phyloP scores from a whole-genome alignment of 129 eudicot genomes.

The Helichrysum umbraculigerum region DNA sequence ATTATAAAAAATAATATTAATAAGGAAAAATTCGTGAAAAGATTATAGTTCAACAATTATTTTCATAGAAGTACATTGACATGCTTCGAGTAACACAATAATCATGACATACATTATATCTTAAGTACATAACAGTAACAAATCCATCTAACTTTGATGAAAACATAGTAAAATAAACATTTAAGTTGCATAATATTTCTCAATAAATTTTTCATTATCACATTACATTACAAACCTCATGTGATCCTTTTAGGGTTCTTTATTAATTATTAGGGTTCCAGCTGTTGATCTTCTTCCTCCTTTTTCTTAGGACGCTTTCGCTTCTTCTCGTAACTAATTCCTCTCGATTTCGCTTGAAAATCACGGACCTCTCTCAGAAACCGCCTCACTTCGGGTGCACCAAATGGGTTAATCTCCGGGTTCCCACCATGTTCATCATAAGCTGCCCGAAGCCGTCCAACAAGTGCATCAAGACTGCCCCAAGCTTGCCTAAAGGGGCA shows the following conservation, averaged over 20 bases:
- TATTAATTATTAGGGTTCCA: slow-evolving; percentile 17
- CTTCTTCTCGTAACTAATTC: slow-evolving; percentile 47
- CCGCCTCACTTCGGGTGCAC: slow-evolving; percentile 40
- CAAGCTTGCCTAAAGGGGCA: slow-evolving; percentile 46
- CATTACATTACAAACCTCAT: background rate
- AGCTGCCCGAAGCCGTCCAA: slow-evolving; percentile 47
- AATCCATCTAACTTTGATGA: background rate
- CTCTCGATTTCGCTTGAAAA: slow-evolving; percentile 42
- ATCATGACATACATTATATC: background rate
- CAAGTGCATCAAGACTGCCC: slow-evolving; percentile 47
- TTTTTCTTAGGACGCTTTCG: slow-evolving; percentile 36
- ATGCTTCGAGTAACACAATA: too few species aligned
- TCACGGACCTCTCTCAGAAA: slow-evolving; percentile 46
- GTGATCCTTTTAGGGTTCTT: slow-evolving; percentile 15
- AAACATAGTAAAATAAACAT: background rate
- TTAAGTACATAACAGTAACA: background rate
- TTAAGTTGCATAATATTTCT: background rate
- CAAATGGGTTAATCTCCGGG: slow-evolving; percentile 46
- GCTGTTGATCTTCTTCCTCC: slow-evolving; percentile 31
- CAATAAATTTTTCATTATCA: background rate
- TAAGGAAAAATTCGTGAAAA: too few species aligned
- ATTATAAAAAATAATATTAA: too few species aligned
- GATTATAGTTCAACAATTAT: background rate
- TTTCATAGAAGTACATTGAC: background rate
- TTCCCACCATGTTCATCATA: slow-evolving; percentile 46